These are phyloP conservation scores for Candida chauliodis DNA, from an alignment of 805 yeast genomes.

Conservation along the genomic window DNA sequence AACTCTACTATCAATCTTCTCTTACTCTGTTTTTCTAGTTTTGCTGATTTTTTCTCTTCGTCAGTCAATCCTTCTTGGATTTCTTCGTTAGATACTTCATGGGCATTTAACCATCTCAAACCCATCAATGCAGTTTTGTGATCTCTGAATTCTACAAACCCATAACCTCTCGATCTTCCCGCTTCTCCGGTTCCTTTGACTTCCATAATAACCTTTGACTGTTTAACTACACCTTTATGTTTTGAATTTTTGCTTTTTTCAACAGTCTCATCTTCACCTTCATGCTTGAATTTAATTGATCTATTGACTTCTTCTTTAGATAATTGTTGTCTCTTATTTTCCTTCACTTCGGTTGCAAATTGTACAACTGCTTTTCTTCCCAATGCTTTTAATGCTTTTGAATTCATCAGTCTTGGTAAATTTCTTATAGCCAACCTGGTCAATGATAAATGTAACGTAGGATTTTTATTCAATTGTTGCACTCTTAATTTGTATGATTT, in stretches of 20 bases:
- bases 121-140: constrained; percentile 95
- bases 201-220: constrained; percentile 90
- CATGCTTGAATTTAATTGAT: constrained; percentile 65
- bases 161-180: constrained; percentile 96
- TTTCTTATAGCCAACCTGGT: constrained; percentile 94
- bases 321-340: constrained; percentile 72
- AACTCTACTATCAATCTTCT: constrained; percentile 89
- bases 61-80: constrained; percentile 66
- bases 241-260: constrained; percentile 53
- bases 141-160: constrained; percentile 89
- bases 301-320: constrained; percentile 85
- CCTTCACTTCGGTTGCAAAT: constrained; percentile 85
- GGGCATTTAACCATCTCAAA: constrained; percentile 94
- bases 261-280: constrained; percentile 28
- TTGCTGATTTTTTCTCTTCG: constrained; percentile 58
- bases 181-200: constrained; percentile 81
- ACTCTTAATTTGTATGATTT: constrained; percentile 82
- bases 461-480: constrained; percentile 86
- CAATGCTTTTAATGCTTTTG: constrained; percentile 81
- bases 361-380: constrained; percentile 94
- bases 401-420: constrained; percentile 87
- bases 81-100: constrained; percentile 71
- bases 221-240: constrained; percentile 86
- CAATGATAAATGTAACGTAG: constrained; percentile 86
- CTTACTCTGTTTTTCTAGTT: constrained; percentile 51